Evolutionary conservation across 176 grass and related monocot species (phyloP), one percentile per base, ranked within the genome.

Genomic region (Avena atlantica): DNA sequence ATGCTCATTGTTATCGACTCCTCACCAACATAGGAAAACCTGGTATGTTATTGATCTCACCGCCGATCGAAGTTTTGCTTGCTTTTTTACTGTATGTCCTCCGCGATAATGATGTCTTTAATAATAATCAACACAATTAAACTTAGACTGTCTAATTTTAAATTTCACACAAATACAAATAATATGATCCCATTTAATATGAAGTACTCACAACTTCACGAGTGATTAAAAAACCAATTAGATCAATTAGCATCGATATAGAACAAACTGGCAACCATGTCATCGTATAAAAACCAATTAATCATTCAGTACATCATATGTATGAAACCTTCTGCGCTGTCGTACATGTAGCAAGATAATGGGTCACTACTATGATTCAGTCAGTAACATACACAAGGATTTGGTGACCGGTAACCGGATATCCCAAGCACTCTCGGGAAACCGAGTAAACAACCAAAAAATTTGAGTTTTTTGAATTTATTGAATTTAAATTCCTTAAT

Each of bases 391-490:
- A 12, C 1, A 16, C 8, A 25, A 25, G 25, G 25, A 25, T 25
- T 25, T 25, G 3, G 36, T 5, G 4, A 67, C 13, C n/a, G 4
- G 89, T 91, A 49, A 95, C 91, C 36, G 25, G 25, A 25, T 25
- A 25, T 98, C 91, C 49, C 34, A 2, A 3, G 89, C 91, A 59
- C 95, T 91, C 58, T 89, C 88, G 76, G 95, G 90, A 68, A 92
- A 98, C 83, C 93, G 89, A 0, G 91, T 87, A 44, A 93, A 91
- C 0, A 93, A 49, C 85, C 48, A 93, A 86, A 15, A 98, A 93
- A 1, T 95, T 89, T 25, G 25, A 25, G 25, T 25, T 25, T 25
- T 25, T 25, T 25, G 25, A 25, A 25, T 25, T 25, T 25, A 25
- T 25, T 25, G 25, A 25, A 25, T 25, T 25, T 25, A 25, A 25